Base-by-base conservation (phyloP, 2,329 filamentous ascomycete species). In the Sclerotinia glacialis region DNA sequence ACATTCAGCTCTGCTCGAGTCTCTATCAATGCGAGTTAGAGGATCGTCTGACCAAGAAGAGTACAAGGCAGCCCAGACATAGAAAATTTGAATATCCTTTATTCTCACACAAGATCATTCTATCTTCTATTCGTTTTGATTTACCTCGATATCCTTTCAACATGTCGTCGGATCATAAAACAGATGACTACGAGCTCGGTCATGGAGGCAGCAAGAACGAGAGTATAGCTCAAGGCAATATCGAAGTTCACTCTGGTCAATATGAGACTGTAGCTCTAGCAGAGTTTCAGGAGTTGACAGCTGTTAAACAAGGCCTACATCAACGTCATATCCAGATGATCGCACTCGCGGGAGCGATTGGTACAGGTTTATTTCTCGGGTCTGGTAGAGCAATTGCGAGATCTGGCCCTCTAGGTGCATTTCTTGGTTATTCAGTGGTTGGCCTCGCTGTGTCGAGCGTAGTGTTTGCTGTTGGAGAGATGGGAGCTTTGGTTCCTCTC, bases 341-440 rank as follows among this genome's bases (percentile, higher is more conserved):
- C 58, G 78, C 79, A 14, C 75, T 80, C 28, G 78, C 78, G 1
- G 79, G 79, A 56, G 76, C 79, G 23, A 79, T 80, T 67, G 83
- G 83, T 52, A 84, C 83, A 40, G 83, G 83, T 74, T 77, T 85
- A 5, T 85, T 84, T 73, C 79, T 85, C 59, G 80, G 82, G 44
- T 80, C 80, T 50, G 83, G 82, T 34, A 72, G 76, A 61, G 79
- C 81, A 3, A 77, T 84, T 62, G 77, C 79, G 12, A 80, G 75
- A 7, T 81, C 80, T 71, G 83, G 83, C 26, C 83, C 82, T 47
- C 77, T 77, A 9, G 80, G 80, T 58, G 77, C 81, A 34, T 75
- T 83, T 61, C 75, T 78, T 23, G 78, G 75, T 53, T 65, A 73
- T 49, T 71, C 75, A n/a, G 67, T 77, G 26, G 74, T 76, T 64